Base-by-base conservation (phyloP, 2,329 filamentous ascomycete species). In the Neonectria coccinea region DNA sequence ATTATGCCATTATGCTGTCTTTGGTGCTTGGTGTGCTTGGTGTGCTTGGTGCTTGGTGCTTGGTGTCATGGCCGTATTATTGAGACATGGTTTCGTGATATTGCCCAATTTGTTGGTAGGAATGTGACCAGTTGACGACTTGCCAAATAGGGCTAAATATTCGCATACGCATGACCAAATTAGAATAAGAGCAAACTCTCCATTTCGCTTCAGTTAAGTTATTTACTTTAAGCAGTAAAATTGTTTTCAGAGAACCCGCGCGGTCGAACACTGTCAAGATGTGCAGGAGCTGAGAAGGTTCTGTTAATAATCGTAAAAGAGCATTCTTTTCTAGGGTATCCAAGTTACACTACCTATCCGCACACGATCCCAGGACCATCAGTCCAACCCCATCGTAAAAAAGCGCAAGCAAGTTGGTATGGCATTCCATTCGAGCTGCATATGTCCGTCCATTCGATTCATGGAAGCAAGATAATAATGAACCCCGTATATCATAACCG, bases 401-500 rank as follows among this genome's bases (percentile, higher is more conserved):
- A 14, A 51, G 11, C n/a, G 9, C 18, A 33, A 8, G 5, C 29
- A 20, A 6, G 16, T 29, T 18, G 5, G 31, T 33, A n/a, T 51
- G 16, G n/a, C n/a, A 51, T 36, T 51, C 8, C 29, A 50, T 4
- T 33, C 18, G n/a, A 33, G n/a, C 29, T 5, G 29, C 48, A 9
- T n/a, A 36, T 22, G 10, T 25, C 22, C 22, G 20, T 33, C n/a
- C 29, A 20, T 55, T 44, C 12, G 20, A 25, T 33, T 59, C 56
- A 59, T 51, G 29, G 27, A 29, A 33, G 10, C 16, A 50, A 18
- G 25, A 33, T 16, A 39, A 7, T 8, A 39, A 39, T 51, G n/a
- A 33, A 51, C 27, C 48, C 48, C 48, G 29, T 56, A 29, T 39
- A 55, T 64, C 56, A 27, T 59, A 14, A 31, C 36, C 18, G 51